Conservation (phyloP, 2,329 filamentous ascomycete genomes). For the Aspergillus ruber region DNA sequence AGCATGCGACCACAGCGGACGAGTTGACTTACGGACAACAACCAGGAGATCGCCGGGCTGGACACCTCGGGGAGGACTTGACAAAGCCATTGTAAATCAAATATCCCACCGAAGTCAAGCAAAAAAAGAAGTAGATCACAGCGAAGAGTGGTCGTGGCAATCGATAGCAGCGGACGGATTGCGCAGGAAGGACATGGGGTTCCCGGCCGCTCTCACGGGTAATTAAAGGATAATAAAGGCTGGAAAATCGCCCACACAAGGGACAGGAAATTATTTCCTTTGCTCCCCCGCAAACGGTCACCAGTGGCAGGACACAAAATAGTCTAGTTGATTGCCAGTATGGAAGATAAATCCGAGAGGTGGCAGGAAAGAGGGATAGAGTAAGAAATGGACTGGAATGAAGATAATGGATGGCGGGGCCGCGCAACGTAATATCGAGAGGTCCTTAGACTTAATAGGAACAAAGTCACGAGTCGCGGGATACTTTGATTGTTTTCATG, state of each 20-base stretch:
- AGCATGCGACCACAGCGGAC: constrained; percentile 6
- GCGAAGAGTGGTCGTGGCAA: constrained; percentile 2
- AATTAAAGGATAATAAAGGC: background rate
- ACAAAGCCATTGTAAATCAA: constrained; percentile 24
- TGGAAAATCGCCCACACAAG: background rate
- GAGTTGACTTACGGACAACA: constrained; percentile 38
- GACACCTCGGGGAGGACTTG: constrained; percentile 30
- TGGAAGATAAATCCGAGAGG: background rate
- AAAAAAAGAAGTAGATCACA: no score
- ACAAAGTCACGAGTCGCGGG: background rate
- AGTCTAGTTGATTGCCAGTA: background rate
- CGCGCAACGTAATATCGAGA: no score
- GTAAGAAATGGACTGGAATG: background rate
- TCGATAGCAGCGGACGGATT: constrained; percentile 12
- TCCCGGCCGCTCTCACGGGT: constrained; percentile 18
- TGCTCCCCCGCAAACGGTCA: background rate
- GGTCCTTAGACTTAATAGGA: background rate
- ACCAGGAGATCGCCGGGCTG: constrained; percentile 38
- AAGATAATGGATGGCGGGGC: background rate
- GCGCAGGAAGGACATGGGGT: constrained; percentile 27
- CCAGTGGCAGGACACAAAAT: background rate
- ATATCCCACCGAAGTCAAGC: no score
- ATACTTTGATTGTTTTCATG: background rate
- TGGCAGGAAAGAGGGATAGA: constrained; percentile 1
- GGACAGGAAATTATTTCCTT: background rate